Evolutionary conservation across 164 flowering plant genomes (phyloP), one percentile per base, ranked within the genome.

Genomic region (Sedum album): DNA sequence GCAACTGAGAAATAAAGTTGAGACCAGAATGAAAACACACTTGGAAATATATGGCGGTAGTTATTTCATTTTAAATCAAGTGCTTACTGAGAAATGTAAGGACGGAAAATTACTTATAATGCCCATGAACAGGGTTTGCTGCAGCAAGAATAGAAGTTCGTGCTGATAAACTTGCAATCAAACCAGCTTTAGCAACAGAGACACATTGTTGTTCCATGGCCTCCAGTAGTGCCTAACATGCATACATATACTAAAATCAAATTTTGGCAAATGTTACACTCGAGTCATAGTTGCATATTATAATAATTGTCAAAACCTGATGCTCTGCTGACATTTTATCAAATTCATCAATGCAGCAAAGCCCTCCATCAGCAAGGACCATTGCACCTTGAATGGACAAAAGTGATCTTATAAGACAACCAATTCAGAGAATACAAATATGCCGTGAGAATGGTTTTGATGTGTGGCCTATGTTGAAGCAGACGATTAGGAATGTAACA

Each of bases 151-250:
- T 83, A 75, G 97, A 83, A 73, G 99, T 92, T 26, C 97, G 80
- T 35, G 98, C 97, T 48, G 99, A 95, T 76, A 95, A 85, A 83
- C 98, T 92, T 73, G 99, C 99, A 31, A 95, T 89, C 61, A 95
- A 79, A 74, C 97, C 97, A 75, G 99, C 99, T 78, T 95, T 95
- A 65, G 99, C 99, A 82, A 95, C 92, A 72, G 99, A 95, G 71
- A 95, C 99, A 75, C 97, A 87, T 70, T 92, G 99, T 74, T 95
- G 99, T 76, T 95, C 99, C 98, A 95, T 95, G 69, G 99, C 97
- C 82, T 95, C 99, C 51, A 95, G 81, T 70, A 95, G 80, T 68
- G 97, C 85, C 99, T 95, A 82, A 7, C 71, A 65, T 9, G 65
- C 55, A 51, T 55, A 6, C 57, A 68, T 0, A 35, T 14, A 9